Conservation (phyloP, 768 basidiomycete genomes). For the Leccinum uliginosum region DNA sequence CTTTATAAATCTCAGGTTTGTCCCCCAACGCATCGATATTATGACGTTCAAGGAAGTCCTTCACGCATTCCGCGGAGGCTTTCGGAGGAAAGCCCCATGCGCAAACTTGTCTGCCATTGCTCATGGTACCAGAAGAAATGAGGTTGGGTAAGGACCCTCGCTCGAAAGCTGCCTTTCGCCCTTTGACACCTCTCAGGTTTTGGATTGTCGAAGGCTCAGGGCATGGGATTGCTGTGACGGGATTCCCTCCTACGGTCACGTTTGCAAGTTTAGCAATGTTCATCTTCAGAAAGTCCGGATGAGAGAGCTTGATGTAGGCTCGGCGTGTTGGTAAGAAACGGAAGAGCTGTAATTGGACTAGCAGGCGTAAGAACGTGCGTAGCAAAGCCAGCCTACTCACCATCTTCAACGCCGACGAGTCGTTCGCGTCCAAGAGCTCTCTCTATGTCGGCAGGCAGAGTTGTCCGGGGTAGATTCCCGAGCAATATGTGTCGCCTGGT, state of each 20-base stretch:
- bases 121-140: constrained; percentile 52
- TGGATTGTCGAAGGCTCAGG: constrained; percentile 21
- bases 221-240: constrained; percentile 34
- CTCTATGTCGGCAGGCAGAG: constrained; percentile 53
- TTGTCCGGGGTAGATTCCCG: constrained; percentile 46
- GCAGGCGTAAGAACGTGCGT: constrained; percentile 7
- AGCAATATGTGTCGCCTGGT: constrained; percentile 42
- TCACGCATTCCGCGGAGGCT: constrained; percentile 33
- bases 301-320: constrained; percentile 54
- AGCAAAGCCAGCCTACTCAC: constrained; percentile 12
- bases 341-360: constrained; percentile 58
- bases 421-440: constrained; percentile 38
- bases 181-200: constrained; percentile 37
- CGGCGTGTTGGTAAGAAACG: constrained; percentile 56
- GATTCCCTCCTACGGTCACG: constrained; percentile 43
- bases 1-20: constrained; percentile 44
- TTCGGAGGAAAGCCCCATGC: constrained; percentile 60
- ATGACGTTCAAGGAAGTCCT: constrained; percentile 39
- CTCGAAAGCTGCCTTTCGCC: constrained; percentile 36
- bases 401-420: constrained; percentile 43
- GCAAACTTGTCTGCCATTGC: constrained; percentile 51
- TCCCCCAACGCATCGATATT: constrained; percentile 39
- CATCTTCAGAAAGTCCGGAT: constrained; percentile 39
- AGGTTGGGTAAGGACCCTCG: constrained; percentile 32
- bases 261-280: constrained; percentile 42